Conservation (phyloP, 2,329 filamentous ascomycete species). For the Epichloe hybrida region DNA sequence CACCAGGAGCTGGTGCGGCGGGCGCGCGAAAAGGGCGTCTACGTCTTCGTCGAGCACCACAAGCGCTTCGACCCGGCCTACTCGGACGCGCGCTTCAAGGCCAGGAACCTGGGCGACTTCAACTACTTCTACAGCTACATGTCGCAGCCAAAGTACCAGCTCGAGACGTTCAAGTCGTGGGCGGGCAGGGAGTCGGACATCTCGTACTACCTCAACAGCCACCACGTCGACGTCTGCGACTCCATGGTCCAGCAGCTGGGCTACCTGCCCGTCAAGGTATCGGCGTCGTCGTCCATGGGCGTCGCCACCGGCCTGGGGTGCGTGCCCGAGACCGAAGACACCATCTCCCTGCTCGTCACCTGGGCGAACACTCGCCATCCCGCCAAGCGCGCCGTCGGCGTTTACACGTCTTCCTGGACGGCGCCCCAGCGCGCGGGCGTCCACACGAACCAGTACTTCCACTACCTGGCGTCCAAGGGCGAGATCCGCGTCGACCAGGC, state of each 20-base stretch:
- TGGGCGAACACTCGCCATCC: constrained; percentile 65
- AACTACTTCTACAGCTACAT: constrained; percentile 98
- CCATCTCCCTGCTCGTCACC: constrained; percentile 78
- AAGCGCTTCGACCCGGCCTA: constrained; percentile 94
- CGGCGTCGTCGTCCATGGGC: constrained; percentile 63
- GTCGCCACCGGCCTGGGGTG: constrained; percentile 70
- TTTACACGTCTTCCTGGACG: constrained; percentile 92
- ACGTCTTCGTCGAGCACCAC: constrained; percentile 91
- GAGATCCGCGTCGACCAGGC: constrained; percentile 88
- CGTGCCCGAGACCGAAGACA: constrained; percentile 72
- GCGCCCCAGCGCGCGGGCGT: constrained; percentile 85
- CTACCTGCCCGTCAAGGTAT: constrained; percentile 66
- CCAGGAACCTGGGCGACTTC: constrained; percentile 73
- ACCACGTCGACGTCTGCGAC: constrained; percentile 88
- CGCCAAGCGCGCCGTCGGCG: constrained; percentile 63
- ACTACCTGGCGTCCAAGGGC: constrained; percentile 74
- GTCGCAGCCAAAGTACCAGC: constrained; percentile 81
- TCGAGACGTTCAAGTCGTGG: constrained; percentile 92
- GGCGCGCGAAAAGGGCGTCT: constrained; percentile 61
- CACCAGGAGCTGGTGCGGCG: constrained; percentile 65
- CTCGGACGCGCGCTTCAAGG: constrained; percentile 69
- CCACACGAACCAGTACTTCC: constrained; percentile 96
- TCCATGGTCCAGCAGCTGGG: constrained; percentile 67
- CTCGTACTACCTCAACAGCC: constrained; percentile 89
- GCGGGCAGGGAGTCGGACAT: constrained; percentile 87